phyloP scores from a whole-genome alignment of 2,329 filamentous ascomycete genomes.

The Aspergillus versicolor region DNA sequence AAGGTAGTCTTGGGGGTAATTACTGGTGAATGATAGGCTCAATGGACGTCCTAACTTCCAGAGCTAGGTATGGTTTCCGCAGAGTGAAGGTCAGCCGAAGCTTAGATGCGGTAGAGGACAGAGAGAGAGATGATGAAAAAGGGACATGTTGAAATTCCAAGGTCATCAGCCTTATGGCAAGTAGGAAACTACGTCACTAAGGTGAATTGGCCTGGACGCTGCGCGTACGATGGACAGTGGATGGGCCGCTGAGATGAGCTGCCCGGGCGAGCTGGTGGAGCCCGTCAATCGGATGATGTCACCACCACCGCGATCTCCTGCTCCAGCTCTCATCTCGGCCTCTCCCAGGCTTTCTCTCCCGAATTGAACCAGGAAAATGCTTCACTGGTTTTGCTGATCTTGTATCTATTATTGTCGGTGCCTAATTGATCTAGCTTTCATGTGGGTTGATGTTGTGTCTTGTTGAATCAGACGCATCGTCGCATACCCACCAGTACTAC shows the following conservation, averaged over 20 bases:
- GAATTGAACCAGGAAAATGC: background rate
- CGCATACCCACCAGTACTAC: background rate
- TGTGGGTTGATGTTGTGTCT: background rate
- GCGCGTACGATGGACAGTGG: background rate
- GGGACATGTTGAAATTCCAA: background rate
- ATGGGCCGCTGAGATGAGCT: background rate
- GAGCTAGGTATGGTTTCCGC: background rate
- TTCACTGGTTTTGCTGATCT: background rate
- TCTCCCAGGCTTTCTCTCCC: background rate
- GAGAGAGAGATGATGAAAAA: background rate
- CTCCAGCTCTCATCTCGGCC: background rate
- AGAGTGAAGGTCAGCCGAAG: background rate
- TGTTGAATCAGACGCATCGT: background rate
- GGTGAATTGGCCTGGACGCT: background rate
- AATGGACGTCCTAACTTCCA: constrained; percentile 1
- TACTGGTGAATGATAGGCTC: background rate
- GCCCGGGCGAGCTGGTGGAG: background rate
- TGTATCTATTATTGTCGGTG: background rate
- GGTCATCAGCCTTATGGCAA: background rate
- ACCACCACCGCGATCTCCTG: background rate
- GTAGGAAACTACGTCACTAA: constrained; percentile 7
- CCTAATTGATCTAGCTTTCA: background rate
- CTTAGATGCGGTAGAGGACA: background rate
- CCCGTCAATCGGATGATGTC: constrained; percentile 6
- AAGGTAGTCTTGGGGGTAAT: no score